Conservation (phyloP, 768 basidiomycete genomes). For the Plicaturopsis crispa region DNA sequence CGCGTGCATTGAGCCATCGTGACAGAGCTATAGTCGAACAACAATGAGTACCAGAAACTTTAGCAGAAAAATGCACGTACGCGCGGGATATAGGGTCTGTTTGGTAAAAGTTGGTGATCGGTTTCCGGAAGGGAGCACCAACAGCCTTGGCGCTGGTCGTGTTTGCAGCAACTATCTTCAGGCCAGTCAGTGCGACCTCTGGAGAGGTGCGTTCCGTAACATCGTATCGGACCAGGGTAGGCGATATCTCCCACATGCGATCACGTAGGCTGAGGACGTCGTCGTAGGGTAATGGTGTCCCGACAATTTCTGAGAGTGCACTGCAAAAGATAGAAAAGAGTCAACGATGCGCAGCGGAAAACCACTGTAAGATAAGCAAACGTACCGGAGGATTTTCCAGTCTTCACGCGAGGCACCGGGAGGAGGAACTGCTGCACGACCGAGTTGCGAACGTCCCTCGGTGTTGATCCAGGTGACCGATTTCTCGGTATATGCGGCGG, state of each 20-base stretch:
- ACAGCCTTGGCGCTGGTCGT: conserved; percentile 49
- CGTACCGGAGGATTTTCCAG: conserved; percentile 92
- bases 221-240: conserved; percentile 83
- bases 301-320: conserved; percentile 86
- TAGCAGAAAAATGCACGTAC: conserved; percentile 38
- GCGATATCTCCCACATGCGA: conserved; percentile 95
- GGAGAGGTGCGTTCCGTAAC: conserved; percentile 66
- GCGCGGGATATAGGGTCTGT: conserved; percentile 94
- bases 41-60: conserved; percentile 2
- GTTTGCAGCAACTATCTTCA: conserved; percentile 46
- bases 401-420: conserved; percentile 96
- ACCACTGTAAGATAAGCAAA: conserved; percentile 1
- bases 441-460: conserved; percentile 88
- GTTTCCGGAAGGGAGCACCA: conserved; percentile 63
- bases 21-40: conserved; percentile 50
- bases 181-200: conserved; percentile 64
- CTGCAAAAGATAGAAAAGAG: conserved; percentile 26
- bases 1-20: conserved; percentile 95
- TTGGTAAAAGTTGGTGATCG: conserved; percentile 91
- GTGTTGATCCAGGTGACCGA: conserved; percentile 93
- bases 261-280: conserved; percentile 79
- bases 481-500: conserved; percentile 91
- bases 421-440: conserved; percentile 84
- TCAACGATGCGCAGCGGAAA: not conserved
- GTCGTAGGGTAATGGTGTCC: conserved; percentile 79